phyloP scores from a whole-genome alignment of 2,329 filamentous ascomycete species.

The Graphilbum ipis-grandicollis region DNA sequence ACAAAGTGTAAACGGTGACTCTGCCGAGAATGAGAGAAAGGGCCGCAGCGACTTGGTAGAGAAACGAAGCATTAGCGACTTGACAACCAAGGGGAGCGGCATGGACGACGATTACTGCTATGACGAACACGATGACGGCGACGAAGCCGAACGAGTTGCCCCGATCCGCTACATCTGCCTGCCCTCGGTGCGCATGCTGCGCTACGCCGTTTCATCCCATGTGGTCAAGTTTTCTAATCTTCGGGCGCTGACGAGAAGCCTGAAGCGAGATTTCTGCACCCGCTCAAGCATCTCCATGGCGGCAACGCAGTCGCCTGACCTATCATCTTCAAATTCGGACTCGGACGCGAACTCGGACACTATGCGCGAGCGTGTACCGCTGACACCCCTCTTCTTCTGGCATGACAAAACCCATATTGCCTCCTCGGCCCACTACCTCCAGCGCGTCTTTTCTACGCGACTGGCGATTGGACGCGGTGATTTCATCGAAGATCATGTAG shows the following conservation, averaged over 20 bases:
- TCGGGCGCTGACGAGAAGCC: constrained; percentile 20
- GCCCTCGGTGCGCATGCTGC: constrained; percentile 31
- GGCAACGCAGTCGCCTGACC: no score
- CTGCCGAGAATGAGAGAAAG: no score
- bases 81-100: not conserved
- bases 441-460: constrained; percentile 29
- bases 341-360: not conserved
- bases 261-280: constrained; percentile 22
- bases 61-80: no score
- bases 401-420: constrained; percentile 40
- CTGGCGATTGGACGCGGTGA: constrained; percentile 31
- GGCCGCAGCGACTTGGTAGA: no score
- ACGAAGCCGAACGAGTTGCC: not conserved
- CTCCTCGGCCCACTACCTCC: constrained; percentile 29
- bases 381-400: constrained; percentile 41
- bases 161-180: constrained; percentile 34
- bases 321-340: no score
- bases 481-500: constrained; percentile 39
- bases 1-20: no score
- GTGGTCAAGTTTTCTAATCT: constrained; percentile 25
- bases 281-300: not conserved
- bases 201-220: constrained; percentile 29
- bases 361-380: constrained; percentile 15
- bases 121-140: not conserved
- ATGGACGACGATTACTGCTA: not conserved